Evolutionary conservation across 176 grass and related monocot genomes (phyloP).

Genomic region (Chloris gayana): DNA sequence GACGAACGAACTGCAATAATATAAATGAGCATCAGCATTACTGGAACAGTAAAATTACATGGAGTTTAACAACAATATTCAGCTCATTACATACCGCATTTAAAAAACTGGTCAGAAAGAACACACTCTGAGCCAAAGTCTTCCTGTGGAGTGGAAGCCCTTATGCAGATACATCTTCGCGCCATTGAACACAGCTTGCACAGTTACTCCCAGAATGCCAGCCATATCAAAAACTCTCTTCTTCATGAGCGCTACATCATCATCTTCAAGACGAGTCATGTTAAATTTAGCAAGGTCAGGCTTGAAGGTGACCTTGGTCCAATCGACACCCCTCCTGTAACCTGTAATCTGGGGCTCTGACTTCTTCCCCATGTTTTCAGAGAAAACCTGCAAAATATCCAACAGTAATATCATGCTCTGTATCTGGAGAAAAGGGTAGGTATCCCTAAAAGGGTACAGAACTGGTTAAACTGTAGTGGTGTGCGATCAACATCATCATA

Average conservation of each 20-base stretch:
- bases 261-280: slow-evolving; percentile 73
- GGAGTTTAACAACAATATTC: too few relatives aligned
- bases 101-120: too few relatives aligned
- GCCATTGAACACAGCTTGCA: slow-evolving; percentile 81
- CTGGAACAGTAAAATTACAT: too few relatives aligned
- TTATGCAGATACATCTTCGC: slow-evolving; percentile 48
- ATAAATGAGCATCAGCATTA: too few relatives aligned
- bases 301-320: slow-evolving; percentile 82
- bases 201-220: slow-evolving; percentile 68
- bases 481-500: too few relatives aligned
- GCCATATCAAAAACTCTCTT: slow-evolving; percentile 89
- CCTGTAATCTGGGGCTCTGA: slow-evolving; percentile 72
- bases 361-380: slow-evolving; percentile 80
- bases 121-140: too few relatives aligned
- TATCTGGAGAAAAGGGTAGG: too few relatives aligned
- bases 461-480: too few relatives aligned
- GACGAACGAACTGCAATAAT: too few relatives aligned
- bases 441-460: too few relatives aligned
- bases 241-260: slow-evolving; percentile 85
- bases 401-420: too few relatives aligned
- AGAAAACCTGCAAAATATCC: slow-evolving; percentile 60
- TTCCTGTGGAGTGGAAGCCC: slow-evolving; percentile 27
- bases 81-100: too few relatives aligned
- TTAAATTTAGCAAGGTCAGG: slow-evolving; percentile 89
- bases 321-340: slow-evolving; percentile 72